Conservation (phyloP, 2,329 filamentous ascomycete species). For the Aspergillus ruber region DNA sequence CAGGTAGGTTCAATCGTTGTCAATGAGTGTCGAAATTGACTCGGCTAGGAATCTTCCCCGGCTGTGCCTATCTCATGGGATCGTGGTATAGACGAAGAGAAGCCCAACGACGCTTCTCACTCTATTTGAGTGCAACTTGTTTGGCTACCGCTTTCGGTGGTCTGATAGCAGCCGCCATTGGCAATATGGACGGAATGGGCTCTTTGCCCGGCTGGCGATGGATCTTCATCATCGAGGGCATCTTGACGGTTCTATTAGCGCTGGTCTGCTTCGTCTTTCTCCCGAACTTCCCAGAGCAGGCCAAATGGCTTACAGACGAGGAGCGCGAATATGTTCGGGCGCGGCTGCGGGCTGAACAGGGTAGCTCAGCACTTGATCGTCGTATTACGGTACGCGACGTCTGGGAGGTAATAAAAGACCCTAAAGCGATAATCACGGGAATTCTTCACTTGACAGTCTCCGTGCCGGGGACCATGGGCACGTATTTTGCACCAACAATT, state of each 20-base stretch:
- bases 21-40: background rate
- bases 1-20: background rate
- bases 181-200: constrained; percentile 65
- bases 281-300: constrained; percentile 46
- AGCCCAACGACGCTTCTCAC: constrained; percentile 46
- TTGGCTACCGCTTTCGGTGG: constrained; percentile 76
- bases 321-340: constrained; percentile 43
- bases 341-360: constrained; percentile 43
- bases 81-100: constrained; percentile 48
- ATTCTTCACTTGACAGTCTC: constrained; percentile 49
- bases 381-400: constrained; percentile 40
- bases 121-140: constrained; percentile 56
- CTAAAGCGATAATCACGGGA: constrained; percentile 43
- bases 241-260: constrained; percentile 39
- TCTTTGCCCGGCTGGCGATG: constrained; percentile 64
- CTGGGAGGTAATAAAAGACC: constrained; percentile 42
- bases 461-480: constrained; percentile 37
- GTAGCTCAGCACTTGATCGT: constrained; percentile 40
- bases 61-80: constrained; percentile 32
- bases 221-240: constrained; percentile 60
- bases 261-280: constrained; percentile 44
- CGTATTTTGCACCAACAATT: constrained; percentile 45
- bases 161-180: constrained; percentile 70
- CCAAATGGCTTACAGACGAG: constrained; percentile 42
- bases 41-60: background rate